Percentiles rank a stretch among this genome's conserved stretches.
phyloP scores from a whole-genome alignment of 2,329 filamentous ascomycete genomes.

The Alternaria consortialis region DNA sequence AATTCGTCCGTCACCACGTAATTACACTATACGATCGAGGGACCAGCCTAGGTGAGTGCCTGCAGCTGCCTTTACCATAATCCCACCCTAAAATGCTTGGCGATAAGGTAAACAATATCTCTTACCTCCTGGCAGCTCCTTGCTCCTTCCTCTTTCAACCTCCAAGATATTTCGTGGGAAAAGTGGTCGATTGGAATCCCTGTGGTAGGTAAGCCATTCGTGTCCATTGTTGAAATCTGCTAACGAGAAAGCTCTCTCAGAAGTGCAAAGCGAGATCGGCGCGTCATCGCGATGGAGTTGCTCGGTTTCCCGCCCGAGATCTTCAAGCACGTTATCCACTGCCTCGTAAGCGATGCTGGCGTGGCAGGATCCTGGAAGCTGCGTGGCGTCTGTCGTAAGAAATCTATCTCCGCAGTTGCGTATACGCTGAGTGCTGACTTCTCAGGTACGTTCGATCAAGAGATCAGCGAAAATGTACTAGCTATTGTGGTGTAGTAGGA shows the following conservation, averaged over 20 bases:
- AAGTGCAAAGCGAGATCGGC: background rate
- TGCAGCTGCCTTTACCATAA: background rate
- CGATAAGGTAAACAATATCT: background rate
- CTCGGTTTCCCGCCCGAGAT: conserved; percentile 7
- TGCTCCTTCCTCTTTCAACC: background rate
- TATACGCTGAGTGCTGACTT: background rate
- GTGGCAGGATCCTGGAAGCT: background rate
- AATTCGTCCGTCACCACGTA: background rate
- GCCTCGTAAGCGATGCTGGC: background rate
- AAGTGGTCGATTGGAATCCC: background rate
- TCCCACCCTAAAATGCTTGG: background rate
- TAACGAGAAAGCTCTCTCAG: background rate
- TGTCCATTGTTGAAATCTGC: background rate
- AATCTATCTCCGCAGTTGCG: background rate
- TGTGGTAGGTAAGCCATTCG: background rate
- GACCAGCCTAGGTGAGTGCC: background rate
- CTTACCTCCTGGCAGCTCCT: background rate
- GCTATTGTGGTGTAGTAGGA: too few relatives aligned
- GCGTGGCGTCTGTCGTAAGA: background rate
- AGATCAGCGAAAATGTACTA: background rate
- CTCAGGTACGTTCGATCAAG: background rate
- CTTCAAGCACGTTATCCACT: background rate
- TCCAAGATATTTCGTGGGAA: background rate
- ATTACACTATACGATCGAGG: background rate
- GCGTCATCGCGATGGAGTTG: conserved; percentile 2